Evolutionary conservation across 305 asterid species (phyloP), one percentile per base, ranked within the genome.

Genomic region (Ilex paraguariensis): DNA sequence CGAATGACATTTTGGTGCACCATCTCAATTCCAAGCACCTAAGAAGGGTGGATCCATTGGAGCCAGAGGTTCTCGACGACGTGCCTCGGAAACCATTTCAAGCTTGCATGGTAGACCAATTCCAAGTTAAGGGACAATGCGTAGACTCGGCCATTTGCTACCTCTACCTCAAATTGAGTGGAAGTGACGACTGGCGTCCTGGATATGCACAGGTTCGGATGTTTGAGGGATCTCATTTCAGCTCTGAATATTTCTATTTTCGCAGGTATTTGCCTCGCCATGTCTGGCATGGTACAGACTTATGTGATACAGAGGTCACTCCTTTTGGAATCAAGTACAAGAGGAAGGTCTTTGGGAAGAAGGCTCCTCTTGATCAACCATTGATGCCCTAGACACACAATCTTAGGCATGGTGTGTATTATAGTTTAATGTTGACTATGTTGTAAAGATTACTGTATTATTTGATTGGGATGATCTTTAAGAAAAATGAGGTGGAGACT

Each of bases 101-200:
- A 49, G 72, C 73, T 17, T 82, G 85, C 67, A 59, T 75, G 66
- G 62, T 73, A 40, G 85, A 82, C 54, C 73, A 70, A 31, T 82
- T 82, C 65, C 68, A 57, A 54, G 77, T 79, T 53, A 58, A 54
- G 13, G 79, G 75, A 9, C 73, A 53, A 36, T 82, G 88, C 31
- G 72, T 79, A 2, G 72, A 72, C 32, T 72, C 87, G 1, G 76
- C 73, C 31, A 66, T 82, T 14, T 82, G 85, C 53, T 82, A 70
- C 52, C 69, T 79, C 3, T 82, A 77, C 46, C 70, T 79, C 13
- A 82, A 72, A 46, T 55, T 79, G 74, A 57, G 15, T 7, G 81
- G 82, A 54, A 56, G 28, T 3, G 82, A 82, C 28, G 83, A 79
- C n/a, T 74, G 83, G 81, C 59, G 83, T 56, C 85, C 85, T 10